Evolutionary conservation across 768 basidiomycete species (phyloP).

Genomic region (Lentinula edodes): DNA sequence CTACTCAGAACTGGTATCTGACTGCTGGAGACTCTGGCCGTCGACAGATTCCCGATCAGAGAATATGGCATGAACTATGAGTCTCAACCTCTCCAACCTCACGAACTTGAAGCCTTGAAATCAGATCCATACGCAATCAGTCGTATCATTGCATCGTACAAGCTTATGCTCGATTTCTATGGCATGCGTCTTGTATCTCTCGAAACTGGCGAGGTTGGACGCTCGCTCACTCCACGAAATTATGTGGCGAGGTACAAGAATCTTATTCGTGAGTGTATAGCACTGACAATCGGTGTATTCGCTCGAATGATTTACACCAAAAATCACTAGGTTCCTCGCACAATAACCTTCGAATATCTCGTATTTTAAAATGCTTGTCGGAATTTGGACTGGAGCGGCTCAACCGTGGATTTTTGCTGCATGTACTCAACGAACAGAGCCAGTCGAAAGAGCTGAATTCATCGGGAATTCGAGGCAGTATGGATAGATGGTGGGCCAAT

Average conservation of each 20-base stretch:
- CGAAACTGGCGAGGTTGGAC: constrained; percentile 55
- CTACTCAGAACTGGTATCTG: too few species aligned
- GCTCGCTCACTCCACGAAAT: constrained; percentile 42
- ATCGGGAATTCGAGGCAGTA: constrained; percentile 46
- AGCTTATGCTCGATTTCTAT: constrained; percentile 76
- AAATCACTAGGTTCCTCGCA: constrained; percentile 50
- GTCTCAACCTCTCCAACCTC: constrained; percentile 60
- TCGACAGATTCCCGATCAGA: constrained; percentile 63
- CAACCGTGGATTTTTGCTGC: constrained; percentile 62
- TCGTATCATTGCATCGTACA: constrained; percentile 56
- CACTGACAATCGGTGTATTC: background rate
- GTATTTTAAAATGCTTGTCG: constrained; percentile 71
- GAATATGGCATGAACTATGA: constrained; percentile 69
- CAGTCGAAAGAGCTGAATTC: constrained; percentile 47
- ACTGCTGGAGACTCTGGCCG: background rate
- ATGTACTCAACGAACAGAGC: constrained; percentile 66
- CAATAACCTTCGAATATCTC: constrained; percentile 72
- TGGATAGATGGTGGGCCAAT: constrained; percentile 78
- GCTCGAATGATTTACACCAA: background rate
- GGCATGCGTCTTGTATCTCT: constrained; percentile 60
- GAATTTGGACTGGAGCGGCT: constrained; percentile 62
- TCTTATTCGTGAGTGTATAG: constrained; percentile 50
- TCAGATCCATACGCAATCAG: constrained; percentile 37
- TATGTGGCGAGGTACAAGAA: constrained; percentile 56
- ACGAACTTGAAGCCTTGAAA: constrained; percentile 58